Evolutionary conservation across 2,329 filamentous ascomycete species (phyloP).

Genomic region (Neonectria neomacrospora): DNA sequence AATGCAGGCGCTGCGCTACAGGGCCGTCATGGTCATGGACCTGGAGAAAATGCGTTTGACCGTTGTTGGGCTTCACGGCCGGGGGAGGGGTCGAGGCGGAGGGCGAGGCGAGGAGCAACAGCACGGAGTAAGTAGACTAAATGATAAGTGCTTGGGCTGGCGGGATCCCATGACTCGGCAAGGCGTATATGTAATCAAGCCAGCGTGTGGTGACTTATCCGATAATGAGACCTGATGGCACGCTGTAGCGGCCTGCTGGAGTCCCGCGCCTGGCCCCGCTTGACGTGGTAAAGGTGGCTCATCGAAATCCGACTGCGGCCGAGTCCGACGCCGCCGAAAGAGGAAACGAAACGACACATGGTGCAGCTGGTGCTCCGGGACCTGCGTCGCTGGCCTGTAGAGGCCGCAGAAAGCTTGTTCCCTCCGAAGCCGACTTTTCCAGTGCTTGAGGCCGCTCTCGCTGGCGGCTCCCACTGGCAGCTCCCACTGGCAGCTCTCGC

Average conservation of each 20-base stretch:
- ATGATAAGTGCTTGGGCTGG: neutral
- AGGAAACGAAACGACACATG: slow-evolving; percentile 48
- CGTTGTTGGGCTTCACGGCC: slow-evolving; percentile 7
- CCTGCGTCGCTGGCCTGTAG: slow-evolving; percentile 36
- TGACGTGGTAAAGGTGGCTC: neutral
- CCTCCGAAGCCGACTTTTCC: too few species aligned
- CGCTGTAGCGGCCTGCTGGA: too few species aligned
- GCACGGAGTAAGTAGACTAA: neutral
- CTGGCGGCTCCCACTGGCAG: slow-evolving; percentile 10
- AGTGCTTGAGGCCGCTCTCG: too few species aligned
- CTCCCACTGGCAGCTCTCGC: slow-evolving; percentile 10
- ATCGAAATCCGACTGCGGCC: slow-evolving; percentile 34
- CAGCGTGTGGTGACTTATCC: slow-evolving; percentile 22
- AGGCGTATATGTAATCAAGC: slow-evolving; percentile 32
- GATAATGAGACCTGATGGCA: neutral
- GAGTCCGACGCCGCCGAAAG: slow-evolving; percentile 42
- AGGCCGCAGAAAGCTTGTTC: slow-evolving; percentile 41
- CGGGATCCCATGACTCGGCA: slow-evolving; percentile 40
- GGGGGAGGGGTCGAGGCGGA: neutral
- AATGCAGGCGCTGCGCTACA: slow-evolving; percentile 29
- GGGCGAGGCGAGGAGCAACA: too few species aligned
- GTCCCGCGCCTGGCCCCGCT: neutral
- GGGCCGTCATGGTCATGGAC: slow-evolving; percentile 27
- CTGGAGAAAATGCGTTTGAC: slow-evolving; percentile 9
- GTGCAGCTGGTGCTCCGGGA: slow-evolving; percentile 46